Percentiles rank a stretch among this genome's conserved stretches.
Conservation (phyloP, 495 filamentous ascomycete genomes). For the Lindgomyces ingoldianus region DNA sequence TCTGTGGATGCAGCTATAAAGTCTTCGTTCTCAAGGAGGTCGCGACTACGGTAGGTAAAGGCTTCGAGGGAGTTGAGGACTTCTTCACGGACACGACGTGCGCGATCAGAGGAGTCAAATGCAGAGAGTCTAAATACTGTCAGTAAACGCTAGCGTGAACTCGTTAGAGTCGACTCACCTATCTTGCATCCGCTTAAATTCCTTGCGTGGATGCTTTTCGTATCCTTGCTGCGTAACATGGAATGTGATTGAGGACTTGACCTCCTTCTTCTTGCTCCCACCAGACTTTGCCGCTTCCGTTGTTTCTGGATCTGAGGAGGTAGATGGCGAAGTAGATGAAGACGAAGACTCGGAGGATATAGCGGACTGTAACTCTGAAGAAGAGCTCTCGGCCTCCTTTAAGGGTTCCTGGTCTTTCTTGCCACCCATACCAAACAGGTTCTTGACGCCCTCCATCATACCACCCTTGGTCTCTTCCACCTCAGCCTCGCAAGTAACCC, state of each 20-base stretch:
- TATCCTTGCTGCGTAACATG: conserved; percentile 62
- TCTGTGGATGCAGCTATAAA: conserved; percentile 71
- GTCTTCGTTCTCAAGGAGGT: conserved; percentile 71
- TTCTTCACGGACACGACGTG: conserved; percentile 78
- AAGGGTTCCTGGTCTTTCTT: conserved; percentile 83
- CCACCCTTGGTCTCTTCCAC: conserved; percentile 71
- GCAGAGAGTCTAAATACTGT: conserved; percentile 61
- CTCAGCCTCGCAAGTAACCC: conserved; percentile 80
- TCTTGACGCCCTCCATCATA: conserved; percentile 90
- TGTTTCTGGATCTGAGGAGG: conserved; percentile 46
- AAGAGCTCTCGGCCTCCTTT: conserved; percentile 55
- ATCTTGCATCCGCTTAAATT: conserved; percentile 66
- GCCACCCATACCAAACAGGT: conserved; percentile 86
- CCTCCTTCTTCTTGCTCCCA: conserved; percentile 60
- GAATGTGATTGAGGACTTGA: conserved; percentile 70
- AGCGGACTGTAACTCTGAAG: conserved; percentile 45
- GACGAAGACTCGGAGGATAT: conserved; percentile 53
- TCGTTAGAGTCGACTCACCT: conserved; percentile 29
- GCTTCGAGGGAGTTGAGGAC: conserved; percentile 87
- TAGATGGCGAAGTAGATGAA: conserved; percentile 43
- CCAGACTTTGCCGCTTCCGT: conserved; percentile 50
- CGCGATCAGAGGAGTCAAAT: conserved; percentile 79
- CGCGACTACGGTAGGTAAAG: conserved; percentile 88
- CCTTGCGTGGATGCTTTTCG: conserved; percentile 57
- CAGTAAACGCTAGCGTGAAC: conserved; percentile 1